A percentile compares a stretch with the other conserved stretches of the same genome.
Evolutionary conservation across 371 early-diverging fungal genomes (phyloP).

Genomic region (Mycotypha africana): DNA sequence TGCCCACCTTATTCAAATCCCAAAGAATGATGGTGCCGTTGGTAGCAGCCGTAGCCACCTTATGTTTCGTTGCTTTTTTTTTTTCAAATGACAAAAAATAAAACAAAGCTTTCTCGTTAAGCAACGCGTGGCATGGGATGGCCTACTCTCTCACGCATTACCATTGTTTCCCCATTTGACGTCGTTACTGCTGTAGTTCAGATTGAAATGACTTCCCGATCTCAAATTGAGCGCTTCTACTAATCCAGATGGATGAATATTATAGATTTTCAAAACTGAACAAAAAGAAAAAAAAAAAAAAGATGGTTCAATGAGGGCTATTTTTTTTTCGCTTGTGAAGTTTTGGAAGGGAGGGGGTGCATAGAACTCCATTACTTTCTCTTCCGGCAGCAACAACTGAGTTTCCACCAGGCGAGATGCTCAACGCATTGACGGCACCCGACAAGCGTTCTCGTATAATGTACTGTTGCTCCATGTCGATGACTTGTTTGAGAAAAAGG

Average conservation of each 20-base stretch:
- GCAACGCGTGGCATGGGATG: too few relatives aligned
- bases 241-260: slow-evolving; percentile 49
- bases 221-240: slow-evolving; percentile 66
- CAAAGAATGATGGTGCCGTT: slow-evolving; percentile 74
- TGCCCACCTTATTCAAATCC: slow-evolving; percentile 56
- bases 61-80: slow-evolving; percentile 36
- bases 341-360: too few relatives aligned
- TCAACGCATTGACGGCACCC: slow-evolving; percentile 59
- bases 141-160: slow-evolving; percentile 6
- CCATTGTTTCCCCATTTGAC: slow-evolving; percentile 79
- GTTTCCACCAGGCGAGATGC: slow-evolving; percentile 59
- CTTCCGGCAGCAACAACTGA: slow-evolving; percentile 69
- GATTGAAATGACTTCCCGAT: slow-evolving; percentile 55
- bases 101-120: neutral
- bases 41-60: slow-evolving; percentile 74
- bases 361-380: slow-evolving; percentile 46
- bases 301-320: neutral
- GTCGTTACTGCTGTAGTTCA: slow-evolving; percentile 69
- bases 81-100: neutral
- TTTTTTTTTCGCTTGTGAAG: neutral
- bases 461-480: neutral
- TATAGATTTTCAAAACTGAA: slow-evolving; percentile 65
- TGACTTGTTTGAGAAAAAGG: too few relatives aligned
- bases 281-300: neutral
- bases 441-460: slow-evolving; percentile 26